phyloP scores from a whole-genome alignment of 139 green algal genomes.

The Chlorella ohadii region DNA sequence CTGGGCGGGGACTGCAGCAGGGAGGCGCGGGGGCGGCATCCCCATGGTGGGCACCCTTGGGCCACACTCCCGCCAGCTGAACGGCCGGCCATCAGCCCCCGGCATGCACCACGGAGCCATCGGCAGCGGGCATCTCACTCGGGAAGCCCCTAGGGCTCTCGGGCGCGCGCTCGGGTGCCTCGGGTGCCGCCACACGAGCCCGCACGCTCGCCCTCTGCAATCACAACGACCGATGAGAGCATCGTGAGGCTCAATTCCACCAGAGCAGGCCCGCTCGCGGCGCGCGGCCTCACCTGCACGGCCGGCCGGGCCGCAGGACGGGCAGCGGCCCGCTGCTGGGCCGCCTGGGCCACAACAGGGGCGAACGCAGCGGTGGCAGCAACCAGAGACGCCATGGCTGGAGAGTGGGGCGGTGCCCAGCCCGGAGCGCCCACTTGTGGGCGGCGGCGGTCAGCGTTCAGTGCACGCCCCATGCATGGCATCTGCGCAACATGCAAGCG shows the following conservation, averaged over 20 bases:
- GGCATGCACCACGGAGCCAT: no score
- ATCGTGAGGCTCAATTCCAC: background rate
- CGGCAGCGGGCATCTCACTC: no score
- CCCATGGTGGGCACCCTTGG: no score
- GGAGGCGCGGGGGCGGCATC: background rate
- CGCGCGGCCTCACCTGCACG: background rate
- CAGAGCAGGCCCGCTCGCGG: background rate
- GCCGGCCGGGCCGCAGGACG: background rate
- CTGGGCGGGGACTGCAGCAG: background rate
- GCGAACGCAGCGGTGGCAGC: background rate
- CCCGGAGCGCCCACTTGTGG: no score
- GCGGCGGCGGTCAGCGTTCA: no score
- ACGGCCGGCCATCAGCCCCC: no score
- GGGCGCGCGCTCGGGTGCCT: background rate
- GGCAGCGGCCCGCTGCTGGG: background rate
- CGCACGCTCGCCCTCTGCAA: constrained; percentile 7
- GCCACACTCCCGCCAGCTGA: no score
- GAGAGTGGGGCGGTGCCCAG: no score
- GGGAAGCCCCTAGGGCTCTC: constrained; percentile 11
- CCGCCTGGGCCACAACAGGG: background rate
- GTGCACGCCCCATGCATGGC: no score
- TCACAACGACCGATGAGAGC: background rate
- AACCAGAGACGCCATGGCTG: no score
- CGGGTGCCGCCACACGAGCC: background rate
- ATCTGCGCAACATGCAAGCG: no score